Percentiles rank a stretch among this genome's conserved stretches.
phyloP scores from a whole-genome alignment of 1,284 basidiomycete genomes.

The Tilletia indica region DNA sequence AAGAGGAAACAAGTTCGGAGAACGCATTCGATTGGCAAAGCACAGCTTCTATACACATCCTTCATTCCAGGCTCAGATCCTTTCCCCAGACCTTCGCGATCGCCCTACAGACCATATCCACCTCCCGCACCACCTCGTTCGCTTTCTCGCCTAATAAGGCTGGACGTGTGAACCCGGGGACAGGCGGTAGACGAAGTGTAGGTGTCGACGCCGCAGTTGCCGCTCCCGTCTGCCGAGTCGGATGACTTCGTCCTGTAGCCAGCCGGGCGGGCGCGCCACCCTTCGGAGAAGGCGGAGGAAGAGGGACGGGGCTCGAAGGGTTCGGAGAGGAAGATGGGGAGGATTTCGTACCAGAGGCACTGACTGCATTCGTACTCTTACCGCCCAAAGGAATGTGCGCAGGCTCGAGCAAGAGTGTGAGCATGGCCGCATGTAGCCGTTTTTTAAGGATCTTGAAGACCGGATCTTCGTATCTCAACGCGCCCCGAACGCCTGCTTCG shows the following conservation, averaged over 20 bases:
- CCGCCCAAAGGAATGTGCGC: background rate
- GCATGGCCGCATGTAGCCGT: background rate
- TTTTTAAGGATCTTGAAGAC: background rate
- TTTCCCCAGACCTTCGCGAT: slow-evolving; percentile 1
- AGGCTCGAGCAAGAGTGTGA: background rate
- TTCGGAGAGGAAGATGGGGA: background rate
- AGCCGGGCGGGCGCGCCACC: background rate
- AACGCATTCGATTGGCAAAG: too few relatives aligned
- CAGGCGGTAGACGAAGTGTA: background rate
- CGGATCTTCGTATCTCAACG: background rate
- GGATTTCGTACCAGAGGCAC: background rate
- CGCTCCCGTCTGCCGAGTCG: background rate
- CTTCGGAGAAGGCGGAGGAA: background rate
- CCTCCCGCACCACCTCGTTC: background rate
- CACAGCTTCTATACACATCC: background rate
- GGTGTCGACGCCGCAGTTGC: background rate
- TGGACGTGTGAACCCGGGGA: background rate
- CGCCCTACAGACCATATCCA: background rate
- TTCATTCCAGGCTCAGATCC: background rate
- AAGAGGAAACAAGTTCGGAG: background rate
- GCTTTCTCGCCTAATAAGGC: background rate
- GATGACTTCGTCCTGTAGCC: slow-evolving; percentile 1
- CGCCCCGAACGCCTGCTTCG: background rate
- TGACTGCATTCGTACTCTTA: background rate
- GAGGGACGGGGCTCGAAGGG: background rate